phyloP scores from a whole-genome alignment of 139 green algal species.

The Picochlorum sp. region DNA sequence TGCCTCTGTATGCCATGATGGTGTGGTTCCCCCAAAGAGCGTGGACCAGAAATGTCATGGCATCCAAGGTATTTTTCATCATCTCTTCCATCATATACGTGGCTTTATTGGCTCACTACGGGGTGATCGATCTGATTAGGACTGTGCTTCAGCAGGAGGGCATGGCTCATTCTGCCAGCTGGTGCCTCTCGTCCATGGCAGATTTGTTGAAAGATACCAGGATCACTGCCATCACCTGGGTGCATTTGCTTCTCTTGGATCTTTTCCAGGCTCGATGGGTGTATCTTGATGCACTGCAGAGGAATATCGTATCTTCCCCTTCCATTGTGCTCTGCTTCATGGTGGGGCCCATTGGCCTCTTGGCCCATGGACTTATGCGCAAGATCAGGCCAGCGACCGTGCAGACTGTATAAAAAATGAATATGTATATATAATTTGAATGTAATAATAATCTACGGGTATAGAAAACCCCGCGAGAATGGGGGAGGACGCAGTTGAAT shows the following conservation, averaged over 20 bases:
- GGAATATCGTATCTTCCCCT: constrained; percentile 46
- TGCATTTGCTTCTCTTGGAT: constrained; percentile 76
- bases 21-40: constrained; percentile 27
- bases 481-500: not conserved
- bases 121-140: constrained; percentile 11
- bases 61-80: not conserved
- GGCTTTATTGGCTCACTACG: constrained; percentile 8
- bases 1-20: constrained; percentile 59
- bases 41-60: constrained; percentile 13
- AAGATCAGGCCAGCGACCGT: too few relatives aligned
- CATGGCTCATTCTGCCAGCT: not conserved
- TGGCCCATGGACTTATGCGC: constrained; percentile 43
- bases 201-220: constrained; percentile 27
- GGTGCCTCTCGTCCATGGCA: constrained; percentile 30
- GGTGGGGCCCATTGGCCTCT: constrained; percentile 72
- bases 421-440: too few relatives aligned
- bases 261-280: constrained; percentile 68
- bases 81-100: constrained; percentile 21
- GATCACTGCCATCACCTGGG: constrained; percentile 51
- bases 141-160: not conserved
- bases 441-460: too few relatives aligned
- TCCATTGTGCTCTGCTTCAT: constrained; percentile 81
- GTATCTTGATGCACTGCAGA: constrained; percentile 56
- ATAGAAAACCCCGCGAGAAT: too few relatives aligned
- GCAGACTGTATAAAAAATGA: too few relatives aligned